A percentile compares a stretch with the other conserved stretches of the same genome.
Evolutionary conservation across 1,284 basidiomycete genomes (phyloP).

Genomic region (Lentinula novae-zelandiae): DNA sequence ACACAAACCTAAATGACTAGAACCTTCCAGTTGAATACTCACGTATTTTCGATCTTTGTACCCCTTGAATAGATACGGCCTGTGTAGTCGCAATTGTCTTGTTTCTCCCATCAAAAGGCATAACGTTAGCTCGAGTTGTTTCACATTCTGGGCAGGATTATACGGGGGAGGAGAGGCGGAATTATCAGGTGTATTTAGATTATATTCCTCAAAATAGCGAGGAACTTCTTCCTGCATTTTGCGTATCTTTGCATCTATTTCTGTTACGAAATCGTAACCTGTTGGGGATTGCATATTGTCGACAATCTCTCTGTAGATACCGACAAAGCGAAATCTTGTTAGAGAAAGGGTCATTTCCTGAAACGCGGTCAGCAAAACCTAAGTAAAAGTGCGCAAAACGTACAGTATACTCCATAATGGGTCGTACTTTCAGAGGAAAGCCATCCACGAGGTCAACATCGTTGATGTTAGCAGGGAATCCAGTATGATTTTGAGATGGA

Average conservation of each 20-base stretch:
- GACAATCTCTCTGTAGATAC: slow-evolving; percentile 18
- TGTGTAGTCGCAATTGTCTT: slow-evolving; percentile 20
- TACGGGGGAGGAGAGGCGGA: background rate
- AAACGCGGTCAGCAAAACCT: background rate
- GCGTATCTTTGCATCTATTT: slow-evolving; percentile 19
- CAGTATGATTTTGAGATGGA: slow-evolving; percentile 23
- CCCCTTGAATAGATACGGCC: slow-evolving; percentile 22
- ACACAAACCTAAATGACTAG: no score
- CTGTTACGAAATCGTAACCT: slow-evolving; percentile 21
- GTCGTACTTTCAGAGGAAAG: slow-evolving; percentile 3
- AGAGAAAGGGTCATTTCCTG: slow-evolving; percentile 23
- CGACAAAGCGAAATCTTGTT: slow-evolving; percentile 20
- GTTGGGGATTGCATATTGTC: slow-evolving; percentile 22
- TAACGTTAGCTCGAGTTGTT: slow-evolving; percentile 20
- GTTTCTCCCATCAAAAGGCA: slow-evolving; percentile 24
- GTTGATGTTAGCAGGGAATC: slow-evolving; percentile 21
- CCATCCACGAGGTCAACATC: slow-evolving; percentile 21
- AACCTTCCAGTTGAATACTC: background rate
- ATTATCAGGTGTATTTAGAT: background rate
- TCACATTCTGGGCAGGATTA: slow-evolving; percentile 7
- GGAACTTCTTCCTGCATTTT: slow-evolving; percentile 18
- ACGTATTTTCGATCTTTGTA: slow-evolving; percentile 23
- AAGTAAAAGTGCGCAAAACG: background rate
- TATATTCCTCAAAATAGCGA: slow-evolving; percentile 13
- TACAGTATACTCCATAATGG: slow-evolving; percentile 15